Conservation (phyloP, 345 rosid species). For the Cardamine chenopodiifolia region DNA sequence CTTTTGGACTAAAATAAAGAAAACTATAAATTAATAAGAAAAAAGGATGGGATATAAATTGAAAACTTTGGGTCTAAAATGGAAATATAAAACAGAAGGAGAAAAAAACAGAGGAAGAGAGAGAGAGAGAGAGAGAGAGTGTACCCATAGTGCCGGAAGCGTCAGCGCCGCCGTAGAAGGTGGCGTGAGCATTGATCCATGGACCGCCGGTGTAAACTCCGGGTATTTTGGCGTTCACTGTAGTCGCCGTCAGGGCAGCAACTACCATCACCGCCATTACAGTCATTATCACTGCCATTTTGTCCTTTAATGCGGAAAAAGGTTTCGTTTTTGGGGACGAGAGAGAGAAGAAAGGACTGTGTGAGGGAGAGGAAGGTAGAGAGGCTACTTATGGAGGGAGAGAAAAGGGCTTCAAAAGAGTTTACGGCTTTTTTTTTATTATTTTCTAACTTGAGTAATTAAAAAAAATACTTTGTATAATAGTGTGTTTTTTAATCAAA, state of each 20-base stretch:
- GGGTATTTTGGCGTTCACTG: slow-evolving; percentile 59
- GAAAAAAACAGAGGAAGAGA: neutral
- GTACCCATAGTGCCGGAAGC: slow-evolving; percentile 94
- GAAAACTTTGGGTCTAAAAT: neutral
- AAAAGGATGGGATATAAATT: neutral
- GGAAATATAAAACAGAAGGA: neutral
- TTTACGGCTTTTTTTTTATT: slow-evolving; percentile 28
- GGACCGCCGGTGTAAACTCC: slow-evolving; percentile 66
- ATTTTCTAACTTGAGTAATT: neutral
- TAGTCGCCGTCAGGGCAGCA: slow-evolving; percentile 20
- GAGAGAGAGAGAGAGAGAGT: neutral
- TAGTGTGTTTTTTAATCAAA: neutral
- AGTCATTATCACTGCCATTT: slow-evolving; percentile 37
- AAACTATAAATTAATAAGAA: neutral
- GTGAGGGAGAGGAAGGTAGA: slow-evolving; percentile 23
- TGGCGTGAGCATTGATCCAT: slow-evolving; percentile 80
- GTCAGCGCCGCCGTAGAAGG: slow-evolving; percentile 82
- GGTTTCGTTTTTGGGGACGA: neutral
- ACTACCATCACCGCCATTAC: slow-evolving; percentile 26
- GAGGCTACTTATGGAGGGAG: slow-evolving; percentile 39
- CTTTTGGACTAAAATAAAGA: neutral
- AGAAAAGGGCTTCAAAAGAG: slow-evolving; percentile 3
- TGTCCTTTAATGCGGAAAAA: neutral
- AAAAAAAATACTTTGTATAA: neutral
- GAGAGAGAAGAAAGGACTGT: slow-evolving; percentile 26